These are phyloP conservation scores for Osmanthus fragrans DNA, from an alignment of 257 asterid genomes.

Conservation along the genomic window DNA sequence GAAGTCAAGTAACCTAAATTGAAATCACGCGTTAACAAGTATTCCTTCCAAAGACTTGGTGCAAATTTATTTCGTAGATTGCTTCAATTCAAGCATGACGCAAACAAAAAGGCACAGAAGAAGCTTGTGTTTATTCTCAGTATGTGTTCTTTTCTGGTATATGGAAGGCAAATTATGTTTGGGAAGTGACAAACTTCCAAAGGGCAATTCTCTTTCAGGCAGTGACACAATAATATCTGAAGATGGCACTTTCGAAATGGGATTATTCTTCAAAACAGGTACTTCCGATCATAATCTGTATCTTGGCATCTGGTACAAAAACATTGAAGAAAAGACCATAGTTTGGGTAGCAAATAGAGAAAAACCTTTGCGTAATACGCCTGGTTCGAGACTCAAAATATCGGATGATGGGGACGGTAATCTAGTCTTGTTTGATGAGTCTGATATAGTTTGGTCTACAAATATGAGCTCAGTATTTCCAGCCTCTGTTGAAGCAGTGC, in stretches of 20 bases:
- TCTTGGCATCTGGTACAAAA: constrained; percentile 42
- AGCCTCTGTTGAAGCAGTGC: constrained; percentile 25
- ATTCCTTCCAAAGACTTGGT: background rate
- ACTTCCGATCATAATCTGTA: constrained; percentile 13
- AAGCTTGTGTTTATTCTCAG: background rate
- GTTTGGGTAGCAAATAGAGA: constrained; percentile 49
- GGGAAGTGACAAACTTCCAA: constrained; percentile 29
- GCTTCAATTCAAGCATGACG: constrained; percentile 3
- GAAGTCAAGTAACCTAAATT: background rate
- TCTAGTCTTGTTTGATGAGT: constrained; percentile 24
- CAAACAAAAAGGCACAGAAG: background rate
- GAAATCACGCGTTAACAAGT: background rate
- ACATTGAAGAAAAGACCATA: constrained; percentile 14
- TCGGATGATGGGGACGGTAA: constrained; percentile 26
- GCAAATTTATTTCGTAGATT: background rate
- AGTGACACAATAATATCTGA: constrained; percentile 35
- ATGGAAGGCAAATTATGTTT: constrained; percentile 14
- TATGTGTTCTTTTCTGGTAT: constrained; percentile 5
- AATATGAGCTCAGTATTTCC: constrained; percentile 10
- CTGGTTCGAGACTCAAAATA: constrained; percentile 17
- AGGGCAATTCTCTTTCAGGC: constrained; percentile 28
- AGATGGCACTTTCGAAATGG: constrained; percentile 39
- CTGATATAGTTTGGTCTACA: constrained; percentile 34
- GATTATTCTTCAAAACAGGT: constrained; percentile 31
- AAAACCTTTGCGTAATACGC: constrained; percentile 3